Base-by-base conservation (phyloP, 805 yeast genomes). In the Suhomyces canberraensis region DNA sequence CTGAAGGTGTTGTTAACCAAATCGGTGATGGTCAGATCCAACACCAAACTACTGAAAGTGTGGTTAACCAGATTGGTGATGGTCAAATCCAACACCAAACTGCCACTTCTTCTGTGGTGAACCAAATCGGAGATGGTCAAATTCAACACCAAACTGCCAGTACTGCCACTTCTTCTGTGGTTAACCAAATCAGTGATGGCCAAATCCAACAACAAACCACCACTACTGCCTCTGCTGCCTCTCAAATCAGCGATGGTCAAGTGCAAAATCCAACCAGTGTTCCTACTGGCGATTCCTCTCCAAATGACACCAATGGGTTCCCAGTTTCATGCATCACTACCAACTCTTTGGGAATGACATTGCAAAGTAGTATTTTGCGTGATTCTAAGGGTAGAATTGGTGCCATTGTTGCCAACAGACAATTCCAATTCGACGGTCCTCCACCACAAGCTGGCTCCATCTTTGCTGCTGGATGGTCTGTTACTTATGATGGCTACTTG, bases 341-440 rank as follows among this genome's bases (percentile, higher is more conserved):
- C n/a, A 33, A 55, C 48, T 42, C 84, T 27, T 69, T 84, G 54
- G 65, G 79, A 30, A 68, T 82, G 75, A 64, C 70, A 25, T 70
- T 84, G 52, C 60, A 66, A 21, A 66, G 52, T n/a, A 61, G 78
- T 45, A 51, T 76, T 35, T 68, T 84, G 54, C 71, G 66, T 8
- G 91, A 83, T 55, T 54, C 71, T 25, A 47, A 66, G 44, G 84
- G 84, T 29, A 79, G 91, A 75, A 64, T 83, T 46, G 90, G 90
- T 48, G 76, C 89, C 36, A 81, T 83, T 64, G 91, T 83, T 50
- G 79, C 89, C 39, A 83, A 82, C 80, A 74, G 84, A 71, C 91
- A 83, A 69, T 79, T 81, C 75, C 87, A 80, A 65, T 80, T 79
- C 56, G 86, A 81, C 57, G 86, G 86, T 58, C 85, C 85, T 42